These are phyloP conservation scores for Cochlearia excelsa DNA, from an alignment of 345 rosid species.

Conservation along the genomic window DNA sequence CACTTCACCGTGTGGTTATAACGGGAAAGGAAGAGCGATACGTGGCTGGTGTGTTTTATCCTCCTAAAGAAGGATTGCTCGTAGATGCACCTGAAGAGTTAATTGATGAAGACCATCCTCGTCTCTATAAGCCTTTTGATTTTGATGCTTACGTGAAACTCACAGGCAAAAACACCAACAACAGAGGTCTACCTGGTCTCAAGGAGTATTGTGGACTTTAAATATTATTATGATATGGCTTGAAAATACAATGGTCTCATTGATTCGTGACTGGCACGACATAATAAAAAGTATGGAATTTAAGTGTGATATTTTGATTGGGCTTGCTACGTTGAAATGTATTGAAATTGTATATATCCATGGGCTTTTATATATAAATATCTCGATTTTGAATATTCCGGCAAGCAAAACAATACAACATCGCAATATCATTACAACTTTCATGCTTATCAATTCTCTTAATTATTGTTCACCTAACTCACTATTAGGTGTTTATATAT, in stretches of 20 bases:
- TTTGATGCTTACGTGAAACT: constrained; percentile 19
- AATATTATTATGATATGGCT: background rate
- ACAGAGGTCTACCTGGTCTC: constrained; percentile 12
- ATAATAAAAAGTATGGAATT: too few relatives aligned
- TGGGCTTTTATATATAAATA: too few relatives aligned
- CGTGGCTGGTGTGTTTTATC: constrained; percentile 25
- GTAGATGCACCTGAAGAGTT: constrained; percentile 17
- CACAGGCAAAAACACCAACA: constrained; percentile 3
- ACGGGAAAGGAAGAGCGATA: constrained; percentile 28
- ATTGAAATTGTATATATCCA: too few relatives aligned
- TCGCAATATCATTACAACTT: too few relatives aligned
- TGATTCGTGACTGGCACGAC: too few relatives aligned
- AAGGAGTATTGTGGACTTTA: constrained; percentile 36
- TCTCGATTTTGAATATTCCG: too few relatives aligned
- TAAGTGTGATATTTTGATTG: too few relatives aligned
- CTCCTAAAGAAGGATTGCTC: constrained; percentile 8
- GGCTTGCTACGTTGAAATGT: too few relatives aligned
- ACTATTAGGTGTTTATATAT: too few relatives aligned
- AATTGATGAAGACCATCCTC: constrained; percentile 24
- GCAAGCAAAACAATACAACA: too few relatives aligned
- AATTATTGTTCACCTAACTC: too few relatives aligned
- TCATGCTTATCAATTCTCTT: too few relatives aligned
- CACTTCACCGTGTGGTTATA: constrained; percentile 33
- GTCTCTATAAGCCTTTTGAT: constrained; percentile 25
- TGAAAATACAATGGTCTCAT: background rate